Conservation (phyloP, 1,139 yeast genomes). For the Yamadazyma trypodendri region DNA sequence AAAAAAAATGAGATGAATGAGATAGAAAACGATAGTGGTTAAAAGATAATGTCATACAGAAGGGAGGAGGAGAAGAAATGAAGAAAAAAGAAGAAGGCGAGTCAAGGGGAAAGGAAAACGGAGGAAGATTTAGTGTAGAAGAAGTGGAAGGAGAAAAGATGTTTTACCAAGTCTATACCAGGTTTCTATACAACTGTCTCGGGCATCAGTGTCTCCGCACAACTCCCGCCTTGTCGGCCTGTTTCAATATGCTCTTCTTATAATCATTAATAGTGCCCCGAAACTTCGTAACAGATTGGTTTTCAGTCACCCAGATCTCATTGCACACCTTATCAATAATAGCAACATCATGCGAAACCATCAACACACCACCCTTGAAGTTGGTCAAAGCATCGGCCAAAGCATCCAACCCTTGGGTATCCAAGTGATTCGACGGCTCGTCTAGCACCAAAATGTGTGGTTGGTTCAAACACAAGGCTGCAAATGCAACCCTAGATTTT, state of each 20-base stretch:
- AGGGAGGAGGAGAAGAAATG: too few species aligned
- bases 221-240: conserved; percentile 85
- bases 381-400: conserved; percentile 81
- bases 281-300: conserved; percentile 75
- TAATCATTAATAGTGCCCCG: conserved; percentile 85
- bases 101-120: too few species aligned
- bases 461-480: conserved; percentile 82
- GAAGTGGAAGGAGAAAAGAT: too few species aligned
- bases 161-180: too few species aligned
- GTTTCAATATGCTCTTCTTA: conserved; percentile 78
- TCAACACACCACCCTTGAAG: conserved; percentile 92
- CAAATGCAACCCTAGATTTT: conserved; percentile 96
- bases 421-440: conserved; percentile 98
- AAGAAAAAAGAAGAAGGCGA: too few species aligned
- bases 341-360: conserved; percentile 97
- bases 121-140: too few species aligned
- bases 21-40: too few species aligned
- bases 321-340: conserved; percentile 86
- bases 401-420: conserved; percentile 97
- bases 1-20: too few species aligned
- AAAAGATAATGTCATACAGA: too few species aligned
- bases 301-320: conserved; percentile 93
- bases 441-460: conserved; percentile 94
- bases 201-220: conserved; percentile 85
- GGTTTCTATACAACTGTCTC: too few species aligned